Evolutionary conservation across 2,329 filamentous ascomycete species (phyloP), one percentile per base, ranked within the genome.

Genomic region (Zymoseptoria crescenta): DNA sequence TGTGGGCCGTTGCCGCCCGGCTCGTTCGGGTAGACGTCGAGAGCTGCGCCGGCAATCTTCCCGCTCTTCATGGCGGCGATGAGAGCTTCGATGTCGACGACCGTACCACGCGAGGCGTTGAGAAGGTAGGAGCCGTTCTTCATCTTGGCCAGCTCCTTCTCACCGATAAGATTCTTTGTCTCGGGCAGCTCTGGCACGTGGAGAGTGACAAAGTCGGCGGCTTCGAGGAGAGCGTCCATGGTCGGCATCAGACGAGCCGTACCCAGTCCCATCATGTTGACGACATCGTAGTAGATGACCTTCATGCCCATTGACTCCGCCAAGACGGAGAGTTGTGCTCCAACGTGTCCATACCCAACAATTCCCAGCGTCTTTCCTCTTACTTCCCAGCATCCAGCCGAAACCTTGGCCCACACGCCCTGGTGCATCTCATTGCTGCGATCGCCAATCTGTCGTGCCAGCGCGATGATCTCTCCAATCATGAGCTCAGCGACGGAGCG

Each of bases 271-370:
- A 99, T 99, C 67, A 97, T 81, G 67, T 92, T 96, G 63, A 96
- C 77, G 6, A 96, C 86, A 74, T 99, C 94, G 75, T 95, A 97
- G 81, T 96, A 99, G 69, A 97, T 92, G 70, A 99, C 94, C 16
- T 83, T 86, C 93, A 99, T 96, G 54, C 94, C 94, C 91, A 99
- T 96, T 24, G 93, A 86, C 76, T 99, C 94, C 28, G 94, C 92
- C 64, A 99, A 80, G 49, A 99, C 94, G 0, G 92, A 97, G 64
- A 99, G 79, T 76, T 99, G 94, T 55, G 91, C 92, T 63, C 94
- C 94, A 72, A 99, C 97, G 73, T 99, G 94, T 62, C 94, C 94
- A 72, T 99, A 99, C 29, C 94, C 94, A 65, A 99, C 86, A 70
- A 99, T 97, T 63, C 89, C 94, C 56, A 99, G 82, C 50, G 93